Evolutionary conservation across 306 rosid genomes (phyloP).

Genomic region (Cyamopsis tetragonoloba): DNA sequence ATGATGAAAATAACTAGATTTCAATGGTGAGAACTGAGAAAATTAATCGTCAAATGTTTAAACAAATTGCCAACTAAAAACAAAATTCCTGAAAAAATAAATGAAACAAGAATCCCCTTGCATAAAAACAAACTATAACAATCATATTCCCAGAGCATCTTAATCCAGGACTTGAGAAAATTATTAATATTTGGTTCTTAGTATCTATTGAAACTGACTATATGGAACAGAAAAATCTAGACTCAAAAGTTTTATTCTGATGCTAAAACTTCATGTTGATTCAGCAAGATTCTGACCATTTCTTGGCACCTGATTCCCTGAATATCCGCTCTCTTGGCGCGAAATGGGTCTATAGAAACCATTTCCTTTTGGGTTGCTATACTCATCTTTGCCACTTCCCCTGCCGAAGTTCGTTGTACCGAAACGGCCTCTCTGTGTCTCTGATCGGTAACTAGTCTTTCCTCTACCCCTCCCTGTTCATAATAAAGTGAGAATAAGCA

Average conservation of each 20-base stretch:
- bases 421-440: slow-evolving; percentile 49
- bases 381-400: slow-evolving; percentile 46
- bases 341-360: slow-evolving; percentile 53
- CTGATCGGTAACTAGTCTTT: slow-evolving; percentile 54
- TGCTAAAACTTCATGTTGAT: slow-evolving; percentile 21
- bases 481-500: not conserved
- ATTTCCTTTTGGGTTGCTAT: slow-evolving; percentile 49
- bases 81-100: not conserved
- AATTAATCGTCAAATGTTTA: slow-evolving; percentile 18
- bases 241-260: slow-evolving; percentile 16
- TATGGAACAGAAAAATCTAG: not conserved
- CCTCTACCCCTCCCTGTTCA: slow-evolving; percentile 79
- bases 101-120: slow-evolving; percentile 18
- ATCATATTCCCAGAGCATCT: slow-evolving; percentile 21
- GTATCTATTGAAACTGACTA: slow-evolving; percentile 18
- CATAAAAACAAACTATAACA: slow-evolving; percentile 4
- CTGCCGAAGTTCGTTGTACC: slow-evolving; percentile 42
- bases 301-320: slow-evolving; percentile 39
- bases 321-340: slow-evolving; percentile 49
- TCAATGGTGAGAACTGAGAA: not conserved
- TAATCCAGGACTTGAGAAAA: slow-evolving; percentile 16
- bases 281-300: slow-evolving; percentile 39
- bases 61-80: slow-evolving; percentile 21
- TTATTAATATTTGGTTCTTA: slow-evolving; percentile 28
- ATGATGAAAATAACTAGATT: not conserved